These are phyloP conservation scores for Alternaria sp. DNA, from an alignment of 2,329 filamentous ascomycete species.

Conservation along the genomic window DNA sequence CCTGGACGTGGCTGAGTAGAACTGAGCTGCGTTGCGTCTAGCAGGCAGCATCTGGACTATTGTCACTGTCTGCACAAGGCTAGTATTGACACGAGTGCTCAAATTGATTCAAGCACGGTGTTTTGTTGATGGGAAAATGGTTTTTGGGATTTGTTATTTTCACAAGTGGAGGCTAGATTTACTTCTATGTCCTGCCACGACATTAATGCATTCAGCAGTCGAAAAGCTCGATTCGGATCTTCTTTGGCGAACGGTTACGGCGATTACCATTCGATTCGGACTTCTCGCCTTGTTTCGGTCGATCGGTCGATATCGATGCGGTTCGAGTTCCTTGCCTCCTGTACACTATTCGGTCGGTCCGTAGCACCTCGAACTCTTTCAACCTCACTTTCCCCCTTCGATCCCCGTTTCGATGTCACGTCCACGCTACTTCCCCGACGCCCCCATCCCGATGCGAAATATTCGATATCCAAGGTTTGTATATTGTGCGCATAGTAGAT, in stretches of 20 bases:
- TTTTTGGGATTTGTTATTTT: constrained; percentile 36
- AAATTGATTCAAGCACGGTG: constrained; percentile 36
- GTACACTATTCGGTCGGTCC: constrained; percentile 51
- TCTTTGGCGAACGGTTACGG: constrained; percentile 48
- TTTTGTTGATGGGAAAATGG: constrained; percentile 35
- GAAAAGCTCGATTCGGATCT: constrained; percentile 43
- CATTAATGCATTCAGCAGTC: constrained; percentile 51
- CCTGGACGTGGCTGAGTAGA: constrained; percentile 87
- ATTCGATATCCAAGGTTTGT: constrained; percentile 20
- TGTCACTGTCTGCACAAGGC: constrained; percentile 26
- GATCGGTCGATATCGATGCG: constrained; percentile 47
- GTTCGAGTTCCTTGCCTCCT: constrained; percentile 40
- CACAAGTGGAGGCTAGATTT: constrained; percentile 36
- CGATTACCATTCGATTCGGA: constrained; percentile 48
- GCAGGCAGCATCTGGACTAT: constrained; percentile 20
- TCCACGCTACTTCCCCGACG: constrained; percentile 16
- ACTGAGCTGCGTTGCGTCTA: constrained; percentile 23
- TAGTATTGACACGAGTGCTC: constrained; percentile 27
- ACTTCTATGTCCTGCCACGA: constrained; percentile 35
- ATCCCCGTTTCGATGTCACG: constrained; percentile 17
- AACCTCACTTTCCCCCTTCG: constrained; percentile 25
- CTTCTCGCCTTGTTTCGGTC: constrained; percentile 40
- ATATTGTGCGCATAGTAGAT: constrained; percentile 15
- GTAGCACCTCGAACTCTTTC: constrained; percentile 44
- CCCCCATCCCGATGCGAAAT: constrained; percentile 20